Conservation (phyloP, 306 rosid species). For the Notholithocarpus densiflorus region DNA sequence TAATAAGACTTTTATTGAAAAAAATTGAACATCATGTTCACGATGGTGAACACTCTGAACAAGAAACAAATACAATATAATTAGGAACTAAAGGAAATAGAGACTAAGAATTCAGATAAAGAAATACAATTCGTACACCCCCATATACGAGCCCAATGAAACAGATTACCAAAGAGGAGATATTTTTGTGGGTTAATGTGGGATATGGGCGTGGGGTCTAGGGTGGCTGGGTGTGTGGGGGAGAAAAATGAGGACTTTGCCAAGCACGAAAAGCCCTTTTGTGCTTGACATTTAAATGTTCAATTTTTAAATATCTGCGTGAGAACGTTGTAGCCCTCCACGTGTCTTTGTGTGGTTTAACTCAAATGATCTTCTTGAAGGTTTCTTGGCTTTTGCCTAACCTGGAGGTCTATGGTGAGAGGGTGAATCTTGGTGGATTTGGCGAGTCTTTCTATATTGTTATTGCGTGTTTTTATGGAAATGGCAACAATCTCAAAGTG, state of each 20-base stretch:
- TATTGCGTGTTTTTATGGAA: slow-evolving; percentile 81
- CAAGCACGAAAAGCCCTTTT: slow-evolving; percentile 28
- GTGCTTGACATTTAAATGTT: slow-evolving; percentile 48
- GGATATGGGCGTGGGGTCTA: background rate
- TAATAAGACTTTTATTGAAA: too few species aligned
- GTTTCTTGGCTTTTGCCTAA: slow-evolving; percentile 69
- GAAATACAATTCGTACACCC: too few species aligned
- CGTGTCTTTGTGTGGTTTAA: slow-evolving; percentile 53
- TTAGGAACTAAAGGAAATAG: too few species aligned
- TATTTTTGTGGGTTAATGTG: background rate
- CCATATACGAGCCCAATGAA: too few species aligned
- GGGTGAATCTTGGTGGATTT: slow-evolving; percentile 83
- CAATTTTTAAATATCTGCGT: slow-evolving; percentile 34
- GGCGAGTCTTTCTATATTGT: slow-evolving; percentile 90
- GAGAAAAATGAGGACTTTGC: slow-evolving; percentile 35
- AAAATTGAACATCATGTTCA: too few species aligned
- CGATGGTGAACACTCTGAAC: too few species aligned
- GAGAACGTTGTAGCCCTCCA: slow-evolving; percentile 45
- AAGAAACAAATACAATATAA: too few species aligned
- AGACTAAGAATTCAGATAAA: too few species aligned
- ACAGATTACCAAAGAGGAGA: too few species aligned
- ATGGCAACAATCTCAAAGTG: slow-evolving; percentile 87
- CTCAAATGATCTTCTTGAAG: slow-evolving; percentile 88
- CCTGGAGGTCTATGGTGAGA: slow-evolving; percentile 86
- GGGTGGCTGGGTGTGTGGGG: background rate